A percentile compares a stretch with the other conserved stretches of the same genome.
These are phyloP conservation scores for Dothistroma septosporum DNA, from an alignment of 2,329 filamentous ascomycete genomes.

Conservation along the genomic window DNA sequence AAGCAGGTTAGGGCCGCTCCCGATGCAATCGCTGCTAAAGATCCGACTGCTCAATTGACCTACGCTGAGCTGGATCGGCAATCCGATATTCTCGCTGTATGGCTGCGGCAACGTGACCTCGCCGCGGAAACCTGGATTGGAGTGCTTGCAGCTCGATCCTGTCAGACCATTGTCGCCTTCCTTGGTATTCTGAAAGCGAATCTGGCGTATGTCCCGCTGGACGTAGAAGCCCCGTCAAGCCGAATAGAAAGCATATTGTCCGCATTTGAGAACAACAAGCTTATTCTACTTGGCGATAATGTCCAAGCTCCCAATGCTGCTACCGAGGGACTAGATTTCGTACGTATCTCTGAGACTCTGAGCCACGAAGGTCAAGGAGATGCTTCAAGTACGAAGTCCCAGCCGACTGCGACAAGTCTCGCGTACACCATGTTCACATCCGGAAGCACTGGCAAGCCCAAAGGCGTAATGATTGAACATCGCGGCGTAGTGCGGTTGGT, in stretches of 20 bases:
- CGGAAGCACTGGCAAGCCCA: conserved; percentile 19
- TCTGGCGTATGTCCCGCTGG: conserved; percentile 8
- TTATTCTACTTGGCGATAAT: conserved; percentile 3
- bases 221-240: conserved; percentile 5
- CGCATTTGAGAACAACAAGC: background rate
- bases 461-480: conserved; percentile 19
- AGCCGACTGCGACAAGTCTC: conserved; percentile 6
- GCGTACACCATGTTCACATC: conserved; percentile 19
- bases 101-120: conserved; percentile 2
- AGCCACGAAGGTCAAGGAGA: background rate
- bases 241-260: conserved; percentile 5
- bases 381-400: too few species aligned
- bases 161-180: conserved; percentile 3
- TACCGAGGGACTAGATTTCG: background rate
- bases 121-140: conserved; percentile 6
- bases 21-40: conserved; percentile 3
- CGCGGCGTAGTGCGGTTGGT: conserved; percentile 6
- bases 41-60: conserved; percentile 1
- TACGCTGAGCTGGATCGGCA: conserved; percentile 4
- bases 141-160: conserved; percentile 2
- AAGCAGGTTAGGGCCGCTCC: conserved; percentile 3
- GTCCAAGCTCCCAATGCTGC: background rate
- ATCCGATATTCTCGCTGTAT: conserved; percentile 2
- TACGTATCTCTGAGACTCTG: background rate
- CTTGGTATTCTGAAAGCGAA: conserved; percentile 8